Conservation (phyloP, 2,329 filamentous ascomycete species). For the Calycina marina region DNA sequence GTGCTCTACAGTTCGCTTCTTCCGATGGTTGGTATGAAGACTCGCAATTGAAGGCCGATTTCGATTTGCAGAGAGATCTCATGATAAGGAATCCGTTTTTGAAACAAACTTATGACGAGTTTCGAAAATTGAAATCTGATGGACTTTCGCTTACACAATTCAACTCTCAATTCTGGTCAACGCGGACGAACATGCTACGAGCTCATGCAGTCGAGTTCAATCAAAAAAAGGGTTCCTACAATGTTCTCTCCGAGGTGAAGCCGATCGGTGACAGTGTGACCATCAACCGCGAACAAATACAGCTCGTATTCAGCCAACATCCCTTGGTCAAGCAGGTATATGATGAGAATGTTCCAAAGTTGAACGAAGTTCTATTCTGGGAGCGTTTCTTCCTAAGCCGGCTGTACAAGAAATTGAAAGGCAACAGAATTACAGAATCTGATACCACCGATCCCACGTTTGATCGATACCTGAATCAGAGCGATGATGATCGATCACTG, state of each 20-base stretch:
- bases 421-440: slow-evolving; percentile 67
- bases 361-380: slow-evolving; percentile 78
- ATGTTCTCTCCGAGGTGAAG: slow-evolving; percentile 83
- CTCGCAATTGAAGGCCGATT: slow-evolving; percentile 58
- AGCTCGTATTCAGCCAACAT: slow-evolving; percentile 85
- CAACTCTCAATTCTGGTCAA: slow-evolving; percentile 89
- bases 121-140: slow-evolving; percentile 68
- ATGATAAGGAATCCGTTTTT: slow-evolving; percentile 66
- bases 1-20: slow-evolving; percentile 29
- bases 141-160: slow-evolving; percentile 70
- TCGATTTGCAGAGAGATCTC: slow-evolving; percentile 73
- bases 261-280: slow-evolving; percentile 66
- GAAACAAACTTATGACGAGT: slow-evolving; percentile 76
- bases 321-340: slow-evolving; percentile 82
- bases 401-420: slow-evolving; percentile 79
- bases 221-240: slow-evolving; percentile 82
- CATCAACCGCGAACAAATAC: slow-evolving; percentile 82
- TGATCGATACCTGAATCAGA: slow-evolving; percentile 69
- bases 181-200: slow-evolving; percentile 69
- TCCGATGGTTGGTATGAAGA: slow-evolving; percentile 67
- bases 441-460: slow-evolving; percentile 68
- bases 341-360: slow-evolving; percentile 77
- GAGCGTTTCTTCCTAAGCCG: slow-evolving; percentile 84
- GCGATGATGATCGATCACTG: slow-evolving; percentile 41
- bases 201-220: slow-evolving; percentile 79